Evolutionary conservation across 2,329 filamentous ascomycete species (phyloP).

Genomic region (Ceratocystis variospora): DNA sequence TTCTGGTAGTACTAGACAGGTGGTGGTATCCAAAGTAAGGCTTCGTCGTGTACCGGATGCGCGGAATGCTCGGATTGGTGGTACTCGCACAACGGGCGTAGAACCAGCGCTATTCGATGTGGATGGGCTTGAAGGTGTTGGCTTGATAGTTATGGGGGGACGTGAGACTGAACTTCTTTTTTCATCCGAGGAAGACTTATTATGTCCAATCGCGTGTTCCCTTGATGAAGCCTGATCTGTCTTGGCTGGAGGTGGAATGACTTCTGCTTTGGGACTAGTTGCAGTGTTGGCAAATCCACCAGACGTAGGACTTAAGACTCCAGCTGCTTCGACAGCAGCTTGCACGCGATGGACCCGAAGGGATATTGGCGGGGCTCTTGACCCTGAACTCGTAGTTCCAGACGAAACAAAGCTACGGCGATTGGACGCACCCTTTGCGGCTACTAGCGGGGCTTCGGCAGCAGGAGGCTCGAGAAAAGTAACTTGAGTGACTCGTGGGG

Average conservation of each 20-base stretch:
- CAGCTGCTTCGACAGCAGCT: conserved; percentile 12
- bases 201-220: conserved; percentile 10
- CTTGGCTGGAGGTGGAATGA: conserved; percentile 25
- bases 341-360: conserved; percentile 15
- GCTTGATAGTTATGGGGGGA: conserved; percentile 26
- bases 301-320: not conserved
- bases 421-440: conserved; percentile 13
- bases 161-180: conserved; percentile 27
- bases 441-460: not conserved
- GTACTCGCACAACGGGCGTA: conserved; percentile 28
- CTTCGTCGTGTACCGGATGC: conserved; percentile 45
- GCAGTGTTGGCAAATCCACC: not conserved
- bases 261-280: conserved; percentile 9
- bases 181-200: conserved; percentile 32
- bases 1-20: conserved; percentile 32
- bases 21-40: conserved; percentile 40
- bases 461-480: conserved; percentile 15
- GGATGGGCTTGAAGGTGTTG: conserved; percentile 18
- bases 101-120: conserved; percentile 24
- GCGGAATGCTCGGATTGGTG: conserved; percentile 43
- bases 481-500: conserved; percentile 20
- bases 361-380: conserved; percentile 15
- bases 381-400: conserved; percentile 11
- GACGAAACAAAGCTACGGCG: conserved; percentile 13
- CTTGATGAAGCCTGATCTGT: conserved; percentile 4